These are phyloP conservation scores for Urostyla sp. DNA, from an alignment of 73 alveolate species.

Conservation along the genomic window DNA sequence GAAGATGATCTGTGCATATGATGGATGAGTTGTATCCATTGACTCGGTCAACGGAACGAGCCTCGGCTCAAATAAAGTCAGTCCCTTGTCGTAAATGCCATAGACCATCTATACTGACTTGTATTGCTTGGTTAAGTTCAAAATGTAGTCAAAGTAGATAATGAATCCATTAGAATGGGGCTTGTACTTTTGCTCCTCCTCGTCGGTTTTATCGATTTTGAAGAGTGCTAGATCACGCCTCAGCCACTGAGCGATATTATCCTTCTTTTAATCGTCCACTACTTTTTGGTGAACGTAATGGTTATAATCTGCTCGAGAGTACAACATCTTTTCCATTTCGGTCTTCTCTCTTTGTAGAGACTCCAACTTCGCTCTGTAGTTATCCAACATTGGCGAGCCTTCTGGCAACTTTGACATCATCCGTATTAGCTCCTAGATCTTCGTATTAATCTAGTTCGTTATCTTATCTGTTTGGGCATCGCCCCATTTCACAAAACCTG, in stretches of 20 bases:
- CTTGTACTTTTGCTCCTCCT: slow-evolving; percentile 65
- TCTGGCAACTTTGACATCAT: slow-evolving; percentile 58
- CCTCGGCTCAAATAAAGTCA: slow-evolving; percentile 82
- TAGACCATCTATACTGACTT: slow-evolving; percentile 74
- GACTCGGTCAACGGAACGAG: slow-evolving; percentile 81
- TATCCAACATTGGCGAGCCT: slow-evolving; percentile 49
- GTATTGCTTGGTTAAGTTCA: slow-evolving; percentile 79
- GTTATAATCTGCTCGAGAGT: slow-evolving; percentile 62
- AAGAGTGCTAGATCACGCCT: slow-evolving; percentile 66
- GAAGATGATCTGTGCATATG: slow-evolving; percentile 58
- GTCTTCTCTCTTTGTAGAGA: slow-evolving; percentile 49
- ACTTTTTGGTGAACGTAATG: slow-evolving; percentile 66
- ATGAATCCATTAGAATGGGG: slow-evolving; percentile 70
- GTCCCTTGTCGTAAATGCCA: slow-evolving; percentile 86
- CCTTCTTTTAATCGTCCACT: slow-evolving; percentile 66
- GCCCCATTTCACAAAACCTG: slow-evolving; percentile 61
- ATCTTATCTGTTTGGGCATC: slow-evolving; percentile 69
- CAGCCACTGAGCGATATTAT: slow-evolving; percentile 69
- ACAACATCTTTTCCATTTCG: slow-evolving; percentile 59
- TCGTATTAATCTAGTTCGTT: slow-evolving; percentile 21
- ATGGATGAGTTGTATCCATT: slow-evolving; percentile 71
- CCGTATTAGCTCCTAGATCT: slow-evolving; percentile 54
- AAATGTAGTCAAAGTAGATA: slow-evolving; percentile 84
- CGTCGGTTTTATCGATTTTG: slow-evolving; percentile 75
- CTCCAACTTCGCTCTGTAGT: slow-evolving; percentile 50